Percentiles rank a stretch among this genome's conserved stretches.
These are phyloP conservation scores for Firmiana major DNA, from an alignment of 345 rosid species.

Conservation along the genomic window DNA sequence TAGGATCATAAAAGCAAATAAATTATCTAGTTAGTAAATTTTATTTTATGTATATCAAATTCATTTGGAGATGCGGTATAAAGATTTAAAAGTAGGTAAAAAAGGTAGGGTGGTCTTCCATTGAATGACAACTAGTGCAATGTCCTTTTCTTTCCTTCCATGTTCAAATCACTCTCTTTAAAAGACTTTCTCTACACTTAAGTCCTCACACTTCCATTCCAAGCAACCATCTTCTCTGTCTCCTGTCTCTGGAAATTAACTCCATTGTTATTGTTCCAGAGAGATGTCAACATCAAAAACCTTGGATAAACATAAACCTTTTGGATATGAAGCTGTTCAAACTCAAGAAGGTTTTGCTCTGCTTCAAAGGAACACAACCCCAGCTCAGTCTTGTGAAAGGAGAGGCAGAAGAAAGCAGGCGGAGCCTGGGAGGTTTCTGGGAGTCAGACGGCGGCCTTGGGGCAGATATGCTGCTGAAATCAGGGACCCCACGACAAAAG, in stretches of 20 bases:
- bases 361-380: slow-evolving; percentile 52
- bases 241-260: background rate
- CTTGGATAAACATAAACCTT: slow-evolving; percentile 32
- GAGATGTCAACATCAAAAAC: slow-evolving; percentile 30
- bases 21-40: too few species aligned
- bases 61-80: too few species aligned
- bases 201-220: slow-evolving; percentile 11
- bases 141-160: slow-evolving; percentile 16
- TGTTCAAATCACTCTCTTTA: slow-evolving; percentile 33
- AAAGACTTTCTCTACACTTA: slow-evolving; percentile 23
- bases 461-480: slow-evolving; percentile 97
- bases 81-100: slow-evolving; percentile 25
- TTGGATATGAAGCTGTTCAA: slow-evolving; percentile 23
- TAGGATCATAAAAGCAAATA: too few species aligned
- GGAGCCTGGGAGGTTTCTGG: slow-evolving; percentile 86
- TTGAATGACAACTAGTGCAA: slow-evolving; percentile 23
- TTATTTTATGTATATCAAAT: too few species aligned
- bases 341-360: slow-evolving; percentile 41
- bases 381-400: slow-evolving; percentile 50
- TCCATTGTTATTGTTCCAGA: slow-evolving; percentile 7
- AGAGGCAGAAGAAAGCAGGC: slow-evolving; percentile 79
- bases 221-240: background rate
- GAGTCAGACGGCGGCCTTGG: slow-evolving; percentile 94
- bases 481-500: slow-evolving; percentile 91
- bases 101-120: slow-evolving; percentile 23